Conservation (phyloP, 2,329 filamentous ascomycete genomes). For the Penicillium brevicompactum region DNA sequence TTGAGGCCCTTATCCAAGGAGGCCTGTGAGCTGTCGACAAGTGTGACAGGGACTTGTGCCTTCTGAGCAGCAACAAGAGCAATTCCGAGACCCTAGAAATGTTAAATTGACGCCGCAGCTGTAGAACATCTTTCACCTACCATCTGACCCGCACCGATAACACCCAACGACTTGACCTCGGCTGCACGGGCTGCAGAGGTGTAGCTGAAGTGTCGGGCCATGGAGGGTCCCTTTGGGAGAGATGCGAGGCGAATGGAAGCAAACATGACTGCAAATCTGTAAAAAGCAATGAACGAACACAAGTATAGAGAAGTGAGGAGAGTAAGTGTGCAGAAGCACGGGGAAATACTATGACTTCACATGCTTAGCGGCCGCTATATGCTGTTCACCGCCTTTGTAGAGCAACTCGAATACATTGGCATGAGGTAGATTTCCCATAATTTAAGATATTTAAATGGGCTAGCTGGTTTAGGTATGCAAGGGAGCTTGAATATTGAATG, state of each 20-base stretch:
- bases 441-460: not conserved
- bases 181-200: slow-evolving; percentile 63
- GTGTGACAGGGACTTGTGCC: slow-evolving; percentile 78
- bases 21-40: slow-evolving; percentile 82
- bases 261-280: slow-evolving; percentile 31
- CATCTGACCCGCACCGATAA: slow-evolving; percentile 96
- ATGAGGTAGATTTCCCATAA: too few species aligned
- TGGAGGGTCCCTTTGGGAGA: slow-evolving; percentile 35
- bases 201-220: slow-evolving; percentile 68
- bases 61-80: slow-evolving; percentile 88
- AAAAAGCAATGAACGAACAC: not conserved
- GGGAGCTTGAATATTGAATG: too few species aligned
- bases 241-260: slow-evolving; percentile 32
- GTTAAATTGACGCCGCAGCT: slow-evolving; percentile 21
- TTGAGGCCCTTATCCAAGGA: slow-evolving; percentile 85
- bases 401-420: too few species aligned
- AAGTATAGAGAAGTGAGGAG: not conserved
- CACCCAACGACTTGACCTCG: slow-evolving; percentile 83
- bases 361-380: slow-evolving; percentile 12
- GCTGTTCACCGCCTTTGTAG: not conserved
- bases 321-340: not conserved
- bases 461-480: not conserved
- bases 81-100: slow-evolving; percentile 81
- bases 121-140: slow-evolving; percentile 52
- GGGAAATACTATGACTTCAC: slow-evolving; percentile 17